phyloP scores from a whole-genome alignment of 2,329 filamentous ascomycete genomes.

The Aureobasidium mangrovei region DNA sequence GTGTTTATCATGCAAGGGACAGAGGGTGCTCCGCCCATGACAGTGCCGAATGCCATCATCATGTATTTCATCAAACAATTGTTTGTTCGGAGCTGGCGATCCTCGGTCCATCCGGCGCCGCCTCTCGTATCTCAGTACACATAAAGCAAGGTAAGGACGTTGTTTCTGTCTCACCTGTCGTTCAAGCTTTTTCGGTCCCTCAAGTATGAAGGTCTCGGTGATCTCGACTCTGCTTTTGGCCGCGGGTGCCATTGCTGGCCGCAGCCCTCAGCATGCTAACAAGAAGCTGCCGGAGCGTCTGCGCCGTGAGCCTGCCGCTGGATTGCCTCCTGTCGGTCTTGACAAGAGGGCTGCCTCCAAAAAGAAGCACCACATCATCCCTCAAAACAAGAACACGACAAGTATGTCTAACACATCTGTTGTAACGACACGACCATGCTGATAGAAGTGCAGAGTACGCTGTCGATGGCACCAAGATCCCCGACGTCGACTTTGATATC shows the following conservation, averaged over 20 bases:
- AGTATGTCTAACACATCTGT: constrained; percentile 24
- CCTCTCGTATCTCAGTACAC: neutral
- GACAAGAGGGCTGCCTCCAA: constrained; percentile 8
- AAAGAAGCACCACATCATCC: constrained; percentile 26
- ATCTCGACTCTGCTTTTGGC: constrained; percentile 10
- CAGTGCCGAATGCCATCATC: neutral
- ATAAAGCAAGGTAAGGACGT: neutral
- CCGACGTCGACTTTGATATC: constrained; percentile 34
- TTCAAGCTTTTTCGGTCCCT: neutral
- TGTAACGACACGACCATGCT: neutral
- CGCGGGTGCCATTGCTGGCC: constrained; percentile 5
- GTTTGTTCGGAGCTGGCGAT: neutral
- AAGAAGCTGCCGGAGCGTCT: constrained; percentile 19
- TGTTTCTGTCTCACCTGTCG: neutral
- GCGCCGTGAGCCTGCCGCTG: neutral
- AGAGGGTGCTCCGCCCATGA: neutral
- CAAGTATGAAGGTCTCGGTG: constrained; percentile 1
- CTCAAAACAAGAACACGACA: constrained; percentile 34
- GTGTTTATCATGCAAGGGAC: constrained; percentile 4
- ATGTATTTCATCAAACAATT: neutral
- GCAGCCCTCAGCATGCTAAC: constrained; percentile 22
- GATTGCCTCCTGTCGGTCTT: neutral
- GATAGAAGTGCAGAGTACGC: constrained; percentile 13
- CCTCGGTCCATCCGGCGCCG: constrained; percentile 1
- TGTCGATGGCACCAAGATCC: constrained; percentile 17